Conservation (phyloP, 2,329 filamentous ascomycete genomes). For the Didymella segeticola region DNA sequence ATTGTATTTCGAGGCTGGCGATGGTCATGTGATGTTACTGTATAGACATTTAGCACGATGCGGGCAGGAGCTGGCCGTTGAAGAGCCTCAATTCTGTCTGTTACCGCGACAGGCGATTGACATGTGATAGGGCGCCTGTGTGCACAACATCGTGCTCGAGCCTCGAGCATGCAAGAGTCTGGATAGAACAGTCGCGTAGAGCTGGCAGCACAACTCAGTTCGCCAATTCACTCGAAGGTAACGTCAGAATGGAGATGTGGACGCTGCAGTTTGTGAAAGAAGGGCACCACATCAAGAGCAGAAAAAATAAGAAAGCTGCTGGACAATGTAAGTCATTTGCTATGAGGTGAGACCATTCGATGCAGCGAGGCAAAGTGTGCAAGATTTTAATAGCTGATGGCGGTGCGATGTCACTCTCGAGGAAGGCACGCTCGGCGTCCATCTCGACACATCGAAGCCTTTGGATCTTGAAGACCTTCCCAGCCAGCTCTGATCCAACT, state of each 20-base stretch:
- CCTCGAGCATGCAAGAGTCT: conserved; percentile 4
- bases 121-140: conserved; percentile 12
- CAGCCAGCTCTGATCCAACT: background rate
- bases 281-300: too few relatives aligned
- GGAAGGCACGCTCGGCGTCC: background rate
- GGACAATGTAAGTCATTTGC: too few relatives aligned
- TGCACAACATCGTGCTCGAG: conserved; percentile 7
- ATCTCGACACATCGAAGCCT: background rate
- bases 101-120: background rate
- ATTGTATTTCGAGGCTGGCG: background rate
- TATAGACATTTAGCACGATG: background rate
- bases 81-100: background rate
- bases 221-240: too few relatives aligned
- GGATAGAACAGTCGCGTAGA: background rate
- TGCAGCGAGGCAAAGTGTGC: background rate
- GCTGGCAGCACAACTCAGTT: too few relatives aligned
- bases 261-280: too few relatives aligned
- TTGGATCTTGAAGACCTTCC: background rate
- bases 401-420: background rate
- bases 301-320: too few relatives aligned
- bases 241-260: too few relatives aligned
- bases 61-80: background rate
- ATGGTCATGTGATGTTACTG: background rate
- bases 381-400: background rate
- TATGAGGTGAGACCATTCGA: too few relatives aligned